Evolutionary conservation across 2,329 filamentous ascomycete species (phyloP).

Genomic region (Cercospora sojina): DNA sequence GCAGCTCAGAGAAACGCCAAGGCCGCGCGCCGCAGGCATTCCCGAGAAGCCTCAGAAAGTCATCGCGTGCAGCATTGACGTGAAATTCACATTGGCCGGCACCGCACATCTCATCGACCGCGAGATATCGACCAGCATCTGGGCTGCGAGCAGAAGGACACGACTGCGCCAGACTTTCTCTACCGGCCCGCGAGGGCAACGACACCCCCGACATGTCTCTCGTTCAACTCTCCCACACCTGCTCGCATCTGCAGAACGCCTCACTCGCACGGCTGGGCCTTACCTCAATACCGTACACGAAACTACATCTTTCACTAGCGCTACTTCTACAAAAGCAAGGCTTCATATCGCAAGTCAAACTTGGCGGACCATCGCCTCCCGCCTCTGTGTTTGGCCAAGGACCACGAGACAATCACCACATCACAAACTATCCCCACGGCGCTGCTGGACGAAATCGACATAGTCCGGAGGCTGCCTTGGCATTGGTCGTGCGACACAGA

Average conservation of each 20-base stretch:
- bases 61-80: not conserved
- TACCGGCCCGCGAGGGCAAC: constrained; percentile 16
- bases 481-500: constrained; percentile 28
- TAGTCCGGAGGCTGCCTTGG: constrained; percentile 33
- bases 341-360: constrained; percentile 76
- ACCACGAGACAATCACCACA: constrained; percentile 32
- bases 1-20: not conserved
- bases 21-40: not conserved
- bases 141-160: no score
- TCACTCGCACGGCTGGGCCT: constrained; percentile 78
- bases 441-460: constrained; percentile 26
- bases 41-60: constrained; percentile 3
- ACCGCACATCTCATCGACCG: not conserved
- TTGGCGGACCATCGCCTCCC: constrained; percentile 63
- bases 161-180: not conserved
- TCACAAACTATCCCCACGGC: constrained; percentile 32
- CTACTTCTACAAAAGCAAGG: constrained; percentile 79
- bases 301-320: constrained; percentile 73
- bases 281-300: constrained; percentile 77
- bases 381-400: constrained; percentile 36
- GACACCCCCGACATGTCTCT: constrained; percentile 60
- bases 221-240: constrained; percentile 72
- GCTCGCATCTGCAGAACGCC: constrained; percentile 89
- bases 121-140: not conserved
- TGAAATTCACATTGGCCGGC: not conserved